These are phyloP conservation scores for Vicia sativa DNA, from an alignment of 306 rosid species.

Conservation along the genomic window DNA sequence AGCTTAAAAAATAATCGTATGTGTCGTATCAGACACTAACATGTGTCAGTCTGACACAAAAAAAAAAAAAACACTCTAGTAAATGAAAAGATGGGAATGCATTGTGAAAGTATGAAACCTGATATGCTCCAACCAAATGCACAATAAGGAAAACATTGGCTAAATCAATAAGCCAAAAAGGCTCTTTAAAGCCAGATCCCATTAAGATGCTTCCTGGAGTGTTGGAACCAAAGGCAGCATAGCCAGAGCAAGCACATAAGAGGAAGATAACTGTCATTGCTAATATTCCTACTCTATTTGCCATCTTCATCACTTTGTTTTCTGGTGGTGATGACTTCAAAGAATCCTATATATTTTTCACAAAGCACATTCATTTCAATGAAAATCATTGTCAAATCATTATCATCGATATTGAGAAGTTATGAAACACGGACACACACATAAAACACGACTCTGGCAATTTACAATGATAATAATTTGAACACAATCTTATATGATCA, in stretches of 20 bases:
- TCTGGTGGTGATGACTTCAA: slow-evolving; percentile 64
- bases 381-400: too few relatives aligned
- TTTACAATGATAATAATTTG: too few relatives aligned
- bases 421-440: too few relatives aligned
- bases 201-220: slow-evolving; percentile 61
- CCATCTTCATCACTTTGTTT: slow-evolving; percentile 67
- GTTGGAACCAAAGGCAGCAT: slow-evolving; percentile 62
- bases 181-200: slow-evolving; percentile 56
- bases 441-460: too few relatives aligned
- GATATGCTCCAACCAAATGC: slow-evolving; percentile 68
- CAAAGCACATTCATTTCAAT: not conserved
- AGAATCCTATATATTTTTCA: slow-evolving; percentile 57
- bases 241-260: slow-evolving; percentile 47
- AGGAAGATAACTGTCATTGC: slow-evolving; percentile 54
- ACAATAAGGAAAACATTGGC: slow-evolving; percentile 61
- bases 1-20: too few relatives aligned
- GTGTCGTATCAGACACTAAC: too few relatives aligned
- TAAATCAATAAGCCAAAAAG: slow-evolving; percentile 59
- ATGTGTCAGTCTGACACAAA: too few relatives aligned
- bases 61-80: too few relatives aligned
- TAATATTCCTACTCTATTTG: slow-evolving; percentile 44
- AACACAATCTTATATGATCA: too few relatives aligned
- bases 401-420: too few relatives aligned
- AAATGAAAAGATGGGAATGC: too few relatives aligned
- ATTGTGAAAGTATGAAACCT: slow-evolving; percentile 35